Base-by-base conservation (phyloP, 306 rosid species). In the Vigna trinervia region DNA sequence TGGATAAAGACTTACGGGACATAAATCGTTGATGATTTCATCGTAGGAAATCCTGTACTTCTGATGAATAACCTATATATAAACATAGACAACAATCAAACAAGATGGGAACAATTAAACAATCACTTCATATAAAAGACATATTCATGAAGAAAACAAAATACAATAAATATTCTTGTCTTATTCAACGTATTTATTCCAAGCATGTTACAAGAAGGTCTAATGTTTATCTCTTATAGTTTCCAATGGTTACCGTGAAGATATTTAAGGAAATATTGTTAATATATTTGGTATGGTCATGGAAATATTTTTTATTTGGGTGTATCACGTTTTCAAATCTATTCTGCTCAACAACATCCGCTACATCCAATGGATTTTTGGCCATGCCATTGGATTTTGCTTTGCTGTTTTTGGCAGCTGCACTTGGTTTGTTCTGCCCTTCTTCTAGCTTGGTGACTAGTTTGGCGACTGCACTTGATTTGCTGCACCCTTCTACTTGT, bases 41-140 rank as follows among this genome's bases (percentile, higher is more conserved):
- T 92, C 98, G 17, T 90, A 90, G 41, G 98, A 92, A 50, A 94
- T 92, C 74, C 96, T 90, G 57, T 92, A 92, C 82, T 94, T 94
- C 78, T 94, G 93, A 90, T 94, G 98, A 76, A 94, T 94, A 79
- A 94, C 97, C 98, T 92, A 95, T 53, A 68, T 22, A 68, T 58
- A 65, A 75, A 70, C 77, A 79, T 63, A 60, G 47, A 60, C 23
- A 71, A 56, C 5, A 58, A 26, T 70, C 71, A 67, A 83, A 78
- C n/a, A 71, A 79, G 15, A 43, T 47, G 15, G 39, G 56, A 62
- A 46, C 22, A 56, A 73, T 41, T 61, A 70, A 65, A 43, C 39
- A 43, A 32, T 69, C 38, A 58, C 14, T 74, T 50, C n/a, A 73
- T 73, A 23, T 73, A 34, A 65, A 64, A 51, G 73, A 62, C 41